phyloP scores from a whole-genome alignment of 257 asterid genomes.

The Solanum virginianum region DNA sequence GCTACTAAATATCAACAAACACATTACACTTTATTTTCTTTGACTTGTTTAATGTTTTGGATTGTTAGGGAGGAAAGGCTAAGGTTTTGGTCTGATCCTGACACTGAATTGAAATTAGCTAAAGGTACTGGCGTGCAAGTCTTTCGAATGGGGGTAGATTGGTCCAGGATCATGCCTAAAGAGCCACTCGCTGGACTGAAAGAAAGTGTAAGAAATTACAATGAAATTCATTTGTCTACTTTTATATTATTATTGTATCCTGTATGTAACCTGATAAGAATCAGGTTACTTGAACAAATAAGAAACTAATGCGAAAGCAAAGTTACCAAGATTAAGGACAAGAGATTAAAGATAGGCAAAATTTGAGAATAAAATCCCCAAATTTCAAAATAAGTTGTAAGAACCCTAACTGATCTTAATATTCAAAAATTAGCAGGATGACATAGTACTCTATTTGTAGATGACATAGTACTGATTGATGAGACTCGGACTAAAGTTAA shows the following conservation, averaged over 20 bases:
- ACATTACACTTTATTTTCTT: neutral
- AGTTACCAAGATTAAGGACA: no score
- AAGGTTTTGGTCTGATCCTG: slow-evolving; percentile 98
- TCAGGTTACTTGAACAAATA: no score
- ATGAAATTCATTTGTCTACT: neutral
- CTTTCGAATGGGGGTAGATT: slow-evolving; percentile 93
- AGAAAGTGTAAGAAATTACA: slow-evolving; percentile 42
- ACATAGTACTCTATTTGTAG: no score
- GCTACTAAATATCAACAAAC: neutral
- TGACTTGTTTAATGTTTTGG: neutral
- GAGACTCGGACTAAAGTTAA: no score
- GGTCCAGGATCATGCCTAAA: slow-evolving; percentile 92
- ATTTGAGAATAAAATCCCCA: no score
- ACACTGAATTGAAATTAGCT: slow-evolving; percentile 82
- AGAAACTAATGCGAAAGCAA: no score
- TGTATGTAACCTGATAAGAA: neutral
- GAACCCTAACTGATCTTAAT: no score
- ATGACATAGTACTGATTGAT: no score
- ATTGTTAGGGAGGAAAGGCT: slow-evolving; percentile 82
- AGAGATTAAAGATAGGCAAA: no score
- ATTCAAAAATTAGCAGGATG: no score
- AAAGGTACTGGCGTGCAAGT: slow-evolving; percentile 81
- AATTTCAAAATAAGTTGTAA: no score
- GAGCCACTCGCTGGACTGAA: slow-evolving; percentile 56
- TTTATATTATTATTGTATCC: neutral